Percentiles rank a stretch among this genome's conserved stretches.
These are phyloP conservation scores for Kernera saxatilis DNA, from an alignment of 345 rosid species.

Conservation along the genomic window DNA sequence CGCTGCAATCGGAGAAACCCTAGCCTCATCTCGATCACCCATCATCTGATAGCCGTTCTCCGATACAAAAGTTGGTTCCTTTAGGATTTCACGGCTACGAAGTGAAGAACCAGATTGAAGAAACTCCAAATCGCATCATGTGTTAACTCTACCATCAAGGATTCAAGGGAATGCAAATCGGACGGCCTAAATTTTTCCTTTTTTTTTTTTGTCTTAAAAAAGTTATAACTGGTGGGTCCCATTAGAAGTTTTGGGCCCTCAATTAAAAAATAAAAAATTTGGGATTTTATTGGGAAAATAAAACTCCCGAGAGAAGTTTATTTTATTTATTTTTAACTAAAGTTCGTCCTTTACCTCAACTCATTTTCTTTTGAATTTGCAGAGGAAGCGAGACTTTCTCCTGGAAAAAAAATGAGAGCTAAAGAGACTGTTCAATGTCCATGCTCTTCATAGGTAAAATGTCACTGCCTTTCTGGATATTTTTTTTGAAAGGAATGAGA, in stretches of 20 bases:
- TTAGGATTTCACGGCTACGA: neutral
- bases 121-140: neutral
- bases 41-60: slow-evolving; percentile 33
- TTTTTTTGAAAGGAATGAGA: neutral
- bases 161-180: neutral
- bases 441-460: slow-evolving; percentile 2
- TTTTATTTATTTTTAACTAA: too few relatives aligned
- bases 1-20: slow-evolving; percentile 35
- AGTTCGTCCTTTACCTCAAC: neutral
- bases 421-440: neutral
- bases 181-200: neutral
- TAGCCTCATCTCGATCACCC: slow-evolving; percentile 35
- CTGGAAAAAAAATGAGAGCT: neutral
- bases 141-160: too few relatives aligned
- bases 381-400: neutral
- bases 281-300: neutral
- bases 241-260: neutral
- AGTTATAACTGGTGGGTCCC: neutral
- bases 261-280: neutral
- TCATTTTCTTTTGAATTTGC: neutral
- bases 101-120: neutral
- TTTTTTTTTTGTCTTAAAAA: neutral
- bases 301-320: too few relatives aligned
- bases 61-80: neutral
- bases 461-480: neutral